Percentiles rank a stretch among this genome's conserved stretches.
These are phyloP conservation scores for Trametes polyzona DNA, from an alignment of 1,284 basidiomycete species.

Conservation along the genomic window DNA sequence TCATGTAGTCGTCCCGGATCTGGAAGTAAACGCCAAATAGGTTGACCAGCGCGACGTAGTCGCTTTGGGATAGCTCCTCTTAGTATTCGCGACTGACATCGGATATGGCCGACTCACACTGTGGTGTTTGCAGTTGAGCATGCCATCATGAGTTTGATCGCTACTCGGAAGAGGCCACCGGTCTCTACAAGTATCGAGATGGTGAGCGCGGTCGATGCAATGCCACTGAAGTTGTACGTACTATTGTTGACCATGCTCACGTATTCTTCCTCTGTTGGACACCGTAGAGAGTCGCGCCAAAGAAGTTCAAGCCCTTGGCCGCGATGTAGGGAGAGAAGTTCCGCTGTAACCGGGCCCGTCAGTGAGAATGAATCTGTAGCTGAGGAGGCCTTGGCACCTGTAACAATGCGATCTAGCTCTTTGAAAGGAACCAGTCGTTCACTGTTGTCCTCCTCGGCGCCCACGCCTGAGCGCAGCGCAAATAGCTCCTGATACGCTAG, in stretches of 20 bases:
- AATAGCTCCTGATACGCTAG: slow-evolving; percentile 83
- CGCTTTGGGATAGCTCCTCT: slow-evolving; percentile 46
- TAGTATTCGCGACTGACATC: not conserved
- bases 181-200: slow-evolving; percentile 68
- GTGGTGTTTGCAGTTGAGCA: slow-evolving; percentile 65
- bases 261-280: slow-evolving; percentile 96
- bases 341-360: slow-evolving; percentile 50
- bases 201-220: not conserved
- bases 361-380: not conserved
- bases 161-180: slow-evolving; percentile 91
- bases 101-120: slow-evolving; percentile 48
- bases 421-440: slow-evolving; percentile 39
- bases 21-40: slow-evolving; percentile 95
- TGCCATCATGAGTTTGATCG: slow-evolving; percentile 96
- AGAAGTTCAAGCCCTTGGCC: slow-evolving; percentile 96
- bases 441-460: not conserved
- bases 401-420: slow-evolving; percentile 73
- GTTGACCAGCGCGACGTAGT: slow-evolving; percentile 93
- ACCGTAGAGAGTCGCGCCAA: slow-evolving; percentile 91
- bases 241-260: slow-evolving; percentile 97
- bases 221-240: slow-evolving; percentile 44
- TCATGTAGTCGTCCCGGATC: slow-evolving; percentile 98
- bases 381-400: slow-evolving; percentile 42
- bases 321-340: slow-evolving; percentile 89
- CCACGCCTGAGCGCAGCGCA: slow-evolving; percentile 50